These are phyloP conservation scores for Coprinopsis sp. DNA, from an alignment of 768 basidiomycete species.

Conservation along the genomic window DNA sequence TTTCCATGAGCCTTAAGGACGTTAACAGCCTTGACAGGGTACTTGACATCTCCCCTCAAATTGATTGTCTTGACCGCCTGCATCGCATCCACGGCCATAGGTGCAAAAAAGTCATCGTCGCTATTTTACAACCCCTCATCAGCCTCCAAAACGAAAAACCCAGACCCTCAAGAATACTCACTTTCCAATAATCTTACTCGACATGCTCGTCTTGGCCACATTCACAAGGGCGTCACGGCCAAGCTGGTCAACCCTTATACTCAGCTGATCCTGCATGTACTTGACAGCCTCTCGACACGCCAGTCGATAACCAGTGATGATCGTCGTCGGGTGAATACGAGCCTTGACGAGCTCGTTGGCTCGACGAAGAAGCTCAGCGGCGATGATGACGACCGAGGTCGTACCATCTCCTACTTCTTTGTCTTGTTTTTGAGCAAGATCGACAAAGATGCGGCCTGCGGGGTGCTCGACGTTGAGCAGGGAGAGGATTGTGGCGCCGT, in stretches of 20 bases:
- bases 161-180: conserved; percentile 39
- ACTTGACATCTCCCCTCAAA: conserved; percentile 91
- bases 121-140: conserved; percentile 34
- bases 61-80: conserved; percentile 94
- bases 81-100: conserved; percentile 99
- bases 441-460: conserved; percentile 94
- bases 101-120: conserved; percentile 96
- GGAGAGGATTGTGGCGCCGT: conserved; percentile 97
- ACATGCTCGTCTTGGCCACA: conserved; percentile 97
- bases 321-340: conserved; percentile 98
- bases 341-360: conserved; percentile 98
- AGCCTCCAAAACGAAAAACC: neutral
- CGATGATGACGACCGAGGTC: conserved; percentile 96
- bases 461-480: conserved; percentile 94
- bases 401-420: conserved; percentile 99
- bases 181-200: conserved; percentile 97
- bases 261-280: conserved; percentile 96
- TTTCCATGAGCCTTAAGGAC: conserved; percentile 96
- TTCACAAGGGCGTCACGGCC: conserved; percentile 91
- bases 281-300: conserved; percentile 97
- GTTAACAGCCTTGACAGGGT: conserved; percentile 99
- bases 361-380: conserved; percentile 92
- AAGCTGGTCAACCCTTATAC: conserved; percentile 89
- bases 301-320: conserved; percentile 96
- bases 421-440: conserved; percentile 98